Base-by-base conservation (phyloP, 768 basidiomycete species). In the Leccinum aurantiacum region DNA sequence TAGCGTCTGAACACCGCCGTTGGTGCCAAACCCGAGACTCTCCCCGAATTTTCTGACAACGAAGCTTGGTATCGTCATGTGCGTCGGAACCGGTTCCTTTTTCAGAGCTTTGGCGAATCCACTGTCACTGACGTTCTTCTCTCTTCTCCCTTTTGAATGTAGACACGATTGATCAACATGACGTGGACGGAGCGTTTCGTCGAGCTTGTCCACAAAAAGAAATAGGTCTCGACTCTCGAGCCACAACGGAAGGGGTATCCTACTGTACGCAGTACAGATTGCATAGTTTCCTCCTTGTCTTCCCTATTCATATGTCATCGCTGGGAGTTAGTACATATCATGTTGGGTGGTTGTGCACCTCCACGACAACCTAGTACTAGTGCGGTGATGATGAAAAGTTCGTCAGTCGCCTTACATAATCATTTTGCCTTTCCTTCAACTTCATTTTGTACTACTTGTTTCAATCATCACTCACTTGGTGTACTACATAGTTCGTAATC, bases 51-150 rank as follows among this genome's bases (percentile, higher is more conserved):
- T 24, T 33, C 63, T 19, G 65, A 69, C 15, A 54, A 73, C 27
- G 76, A 77, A 57, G 57, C 64, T 19, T 77, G 74, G 74, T 77
- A 77, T 57, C 65, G 68, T 37, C 60, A 69, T 14, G 75, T 77
- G 60, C 33, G 65, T 69, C 15, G 19, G 37, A 35, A 5, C 9
- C 10, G 19, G 51, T 19, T 27, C 9, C 22, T 53, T 2, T 25
- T 15, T 54, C 19, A 22, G 19, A 37, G 17, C 46, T 57, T 0
- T 27, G 22, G n/a, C 4, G 9, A 44, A 44, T 17, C 7, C 38
- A 38, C 17, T 38, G 38, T 44, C 41, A 19, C 41, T 44, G 10
- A 44, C n/a, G 8, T 10, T 41, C 38, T 41, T 17, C 4, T 7
- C 3, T 11, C n/a, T 44, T 19, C 15, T 41, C 38, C 17, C 6